Percentiles rank a stretch among this genome's conserved stretches.
These are phyloP conservation scores for Exophiala sp. DNA, from an alignment of 2,329 filamentous ascomycete genomes.

Conservation along the genomic window DNA sequence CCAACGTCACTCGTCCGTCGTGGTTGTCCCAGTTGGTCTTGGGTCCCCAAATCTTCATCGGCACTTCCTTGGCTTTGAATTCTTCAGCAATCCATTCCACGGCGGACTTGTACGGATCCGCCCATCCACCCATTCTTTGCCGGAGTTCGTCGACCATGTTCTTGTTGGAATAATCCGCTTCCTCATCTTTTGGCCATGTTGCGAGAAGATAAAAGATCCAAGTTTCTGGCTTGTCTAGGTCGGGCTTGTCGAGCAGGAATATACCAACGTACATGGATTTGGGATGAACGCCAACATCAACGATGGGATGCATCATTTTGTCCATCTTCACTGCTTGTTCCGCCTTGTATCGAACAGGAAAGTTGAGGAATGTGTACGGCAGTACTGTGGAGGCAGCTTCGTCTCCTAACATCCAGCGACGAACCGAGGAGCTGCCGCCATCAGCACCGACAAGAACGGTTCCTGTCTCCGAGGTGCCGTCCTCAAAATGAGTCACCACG, in stretches of 20 bases:
- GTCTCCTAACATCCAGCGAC: slow-evolving; percentile 21
- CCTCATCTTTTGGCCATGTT: slow-evolving; percentile 18
- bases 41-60: slow-evolving; percentile 27
- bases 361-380: slow-evolving; percentile 22
- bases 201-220: slow-evolving; percentile 26
- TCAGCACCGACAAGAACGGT: slow-evolving; percentile 27
- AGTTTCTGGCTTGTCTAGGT: slow-evolving; percentile 22
- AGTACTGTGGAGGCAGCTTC: slow-evolving; percentile 12
- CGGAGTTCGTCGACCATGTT: slow-evolving; percentile 28
- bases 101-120: slow-evolving; percentile 22
- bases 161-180: slow-evolving; percentile 1
- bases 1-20: slow-evolving; percentile 40
- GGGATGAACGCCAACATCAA: slow-evolving; percentile 25
- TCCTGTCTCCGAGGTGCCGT: slow-evolving; percentile 25
- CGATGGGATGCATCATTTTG: slow-evolving; percentile 27
- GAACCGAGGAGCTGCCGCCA: slow-evolving; percentile 23
- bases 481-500: slow-evolving; percentile 22
- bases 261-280: slow-evolving; percentile 25
- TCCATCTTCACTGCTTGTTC: slow-evolving; percentile 26
- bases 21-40: slow-evolving; percentile 30
- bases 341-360: slow-evolving; percentile 16
- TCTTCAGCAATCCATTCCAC: slow-evolving; percentile 25
- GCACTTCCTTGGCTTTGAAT: slow-evolving; percentile 22
- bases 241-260: slow-evolving; percentile 24
- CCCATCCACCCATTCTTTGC: slow-evolving; percentile 20